phyloP scores from a whole-genome alignment of 495 filamentous ascomycete genomes.

The Corynascus novoguineensis region DNA sequence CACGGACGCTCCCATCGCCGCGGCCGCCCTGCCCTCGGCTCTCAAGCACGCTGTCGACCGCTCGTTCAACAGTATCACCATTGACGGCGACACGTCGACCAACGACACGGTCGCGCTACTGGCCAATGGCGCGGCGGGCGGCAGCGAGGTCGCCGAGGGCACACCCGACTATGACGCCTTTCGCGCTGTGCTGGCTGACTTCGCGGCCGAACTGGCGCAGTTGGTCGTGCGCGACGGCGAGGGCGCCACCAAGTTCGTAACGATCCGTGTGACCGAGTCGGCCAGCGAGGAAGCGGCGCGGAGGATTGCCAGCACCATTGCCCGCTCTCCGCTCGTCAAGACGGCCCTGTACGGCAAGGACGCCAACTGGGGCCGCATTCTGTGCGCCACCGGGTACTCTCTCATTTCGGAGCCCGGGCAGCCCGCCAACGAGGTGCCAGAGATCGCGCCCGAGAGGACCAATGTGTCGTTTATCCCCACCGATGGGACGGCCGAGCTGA shows the following conservation, averaged over 20 bases:
- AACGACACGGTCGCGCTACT: conserved; percentile 95
- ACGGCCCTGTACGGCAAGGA: conserved; percentile 95
- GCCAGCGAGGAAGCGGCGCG: conserved; percentile 59
- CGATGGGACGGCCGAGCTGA: conserved; percentile 74
- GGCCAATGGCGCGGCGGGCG: conserved; percentile 89
- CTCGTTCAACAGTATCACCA: conserved; percentile 94
- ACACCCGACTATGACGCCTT: conserved; percentile 62
- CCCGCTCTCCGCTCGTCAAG: conserved; percentile 92
- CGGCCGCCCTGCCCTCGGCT: conserved; percentile 58
- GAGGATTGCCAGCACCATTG: conserved; percentile 78
- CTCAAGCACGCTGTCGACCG: conserved; percentile 72
- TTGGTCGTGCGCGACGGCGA: conserved; percentile 95
- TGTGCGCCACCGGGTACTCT: conserved; percentile 91
- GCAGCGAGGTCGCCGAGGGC: conserved; percentile 53
- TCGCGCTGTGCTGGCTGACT: conserved; percentile 61
- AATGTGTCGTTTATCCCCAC: conserved; percentile 87
- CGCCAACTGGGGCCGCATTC: conserved; percentile 94
- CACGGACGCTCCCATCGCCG: conserved; percentile 80
- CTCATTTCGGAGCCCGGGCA: conserved; percentile 58
- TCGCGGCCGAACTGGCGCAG: conserved; percentile 79
- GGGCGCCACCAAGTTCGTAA: conserved; percentile 97
- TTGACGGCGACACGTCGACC: conserved; percentile 94
- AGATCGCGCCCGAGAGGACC: conserved; percentile 74
- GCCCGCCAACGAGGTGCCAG: conserved; percentile 48
- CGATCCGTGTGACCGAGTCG: conserved; percentile 73